phyloP scores from a whole-genome alignment of 148 eudicot genomes.

The Amaranthus palmeri region DNA sequence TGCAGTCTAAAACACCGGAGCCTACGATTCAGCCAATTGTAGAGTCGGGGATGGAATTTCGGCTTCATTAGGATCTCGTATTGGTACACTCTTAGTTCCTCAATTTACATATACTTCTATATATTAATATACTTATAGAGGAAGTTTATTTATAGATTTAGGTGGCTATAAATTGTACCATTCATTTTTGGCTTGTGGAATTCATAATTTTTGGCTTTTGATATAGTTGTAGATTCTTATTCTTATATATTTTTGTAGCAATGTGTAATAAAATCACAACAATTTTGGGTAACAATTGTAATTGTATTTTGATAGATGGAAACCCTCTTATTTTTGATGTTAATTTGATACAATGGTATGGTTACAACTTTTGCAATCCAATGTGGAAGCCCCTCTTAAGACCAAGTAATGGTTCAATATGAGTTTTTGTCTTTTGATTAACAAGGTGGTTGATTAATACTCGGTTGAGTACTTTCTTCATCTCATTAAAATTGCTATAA shows the following conservation, averaged over 20 bases:
- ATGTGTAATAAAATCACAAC: conserved; percentile 30
- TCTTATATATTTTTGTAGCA: conserved; percentile 23
- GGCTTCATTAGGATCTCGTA: conserved; percentile 30
- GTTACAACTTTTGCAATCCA: not conserved
- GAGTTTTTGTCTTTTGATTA: no score
- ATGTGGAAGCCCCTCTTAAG: not conserved
- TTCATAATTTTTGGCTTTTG: conserved; percentile 10
- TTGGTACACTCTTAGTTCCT: conserved; percentile 17
- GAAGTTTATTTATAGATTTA: conserved; percentile 12
- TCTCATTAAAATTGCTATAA: no score
- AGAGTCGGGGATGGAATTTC: conserved; percentile 45
- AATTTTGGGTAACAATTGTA: conserved; percentile 26
- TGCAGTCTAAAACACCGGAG: conserved; percentile 18
- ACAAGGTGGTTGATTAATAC: no score
- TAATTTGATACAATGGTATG: not conserved
- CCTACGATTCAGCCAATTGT: conserved; percentile 26
- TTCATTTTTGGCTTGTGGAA: conserved; percentile 25
- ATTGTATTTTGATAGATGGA: conserved; percentile 4
- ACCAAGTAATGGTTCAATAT: no score
- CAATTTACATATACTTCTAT: conserved; percentile 13
- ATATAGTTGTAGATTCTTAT: conserved; percentile 21
- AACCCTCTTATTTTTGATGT: conserved; percentile 2
- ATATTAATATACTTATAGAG: not conserved
- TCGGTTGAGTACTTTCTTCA: no score
- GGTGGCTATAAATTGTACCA: conserved; percentile 22